Evolutionary conservation across 805 yeast genomes (phyloP).

Genomic region (Starmera quercuum): DNA sequence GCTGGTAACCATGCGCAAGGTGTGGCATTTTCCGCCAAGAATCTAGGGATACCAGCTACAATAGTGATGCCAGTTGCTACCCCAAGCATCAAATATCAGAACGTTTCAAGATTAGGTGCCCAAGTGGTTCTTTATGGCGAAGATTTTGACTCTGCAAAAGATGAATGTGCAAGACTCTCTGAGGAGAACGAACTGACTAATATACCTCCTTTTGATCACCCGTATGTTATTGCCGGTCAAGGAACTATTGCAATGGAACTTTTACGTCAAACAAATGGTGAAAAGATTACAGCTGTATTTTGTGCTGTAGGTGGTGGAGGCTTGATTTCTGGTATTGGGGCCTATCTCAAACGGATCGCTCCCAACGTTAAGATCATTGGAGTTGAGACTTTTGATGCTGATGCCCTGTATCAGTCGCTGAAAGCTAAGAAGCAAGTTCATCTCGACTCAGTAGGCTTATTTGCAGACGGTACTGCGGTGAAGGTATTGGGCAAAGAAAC

Average conservation of each 20-base stretch:
- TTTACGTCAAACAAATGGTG: slow-evolving; percentile 74
- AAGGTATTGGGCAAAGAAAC: slow-evolving; percentile 85
- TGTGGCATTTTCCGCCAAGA: slow-evolving; percentile 86
- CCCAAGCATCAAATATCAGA: slow-evolving; percentile 88
- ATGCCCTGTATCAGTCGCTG: slow-evolving; percentile 76
- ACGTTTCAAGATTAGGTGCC: slow-evolving; percentile 88
- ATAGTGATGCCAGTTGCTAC: slow-evolving; percentile 98
- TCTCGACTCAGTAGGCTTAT: slow-evolving; percentile 77
- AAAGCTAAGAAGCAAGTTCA: slow-evolving; percentile 43
- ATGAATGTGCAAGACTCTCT: slow-evolving; percentile 72
- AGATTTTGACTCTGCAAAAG: slow-evolving; percentile 92
- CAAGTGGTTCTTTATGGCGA: slow-evolving; percentile 91
- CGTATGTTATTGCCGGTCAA: slow-evolving; percentile 97
- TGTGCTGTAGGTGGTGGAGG: slow-evolving; percentile 98
- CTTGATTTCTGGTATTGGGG: slow-evolving; percentile 80
- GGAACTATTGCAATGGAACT: slow-evolving; percentile 96
- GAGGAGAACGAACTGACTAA: slow-evolving; percentile 69
- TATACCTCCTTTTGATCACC: slow-evolving; percentile 98
- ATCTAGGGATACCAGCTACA: slow-evolving; percentile 84
- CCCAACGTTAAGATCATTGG: slow-evolving; percentile 97
- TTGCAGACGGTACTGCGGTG: slow-evolving; percentile 99
- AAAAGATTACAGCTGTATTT: slow-evolving; percentile 78
- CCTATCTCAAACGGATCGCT: slow-evolving; percentile 88
- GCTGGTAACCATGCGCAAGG: slow-evolving; percentile 99
- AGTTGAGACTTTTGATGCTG: slow-evolving; percentile 94